These are phyloP conservation scores for Debaryomycetaceae sp. DNA, from an alignment of 1,139 yeast species.

Conservation along the genomic window DNA sequence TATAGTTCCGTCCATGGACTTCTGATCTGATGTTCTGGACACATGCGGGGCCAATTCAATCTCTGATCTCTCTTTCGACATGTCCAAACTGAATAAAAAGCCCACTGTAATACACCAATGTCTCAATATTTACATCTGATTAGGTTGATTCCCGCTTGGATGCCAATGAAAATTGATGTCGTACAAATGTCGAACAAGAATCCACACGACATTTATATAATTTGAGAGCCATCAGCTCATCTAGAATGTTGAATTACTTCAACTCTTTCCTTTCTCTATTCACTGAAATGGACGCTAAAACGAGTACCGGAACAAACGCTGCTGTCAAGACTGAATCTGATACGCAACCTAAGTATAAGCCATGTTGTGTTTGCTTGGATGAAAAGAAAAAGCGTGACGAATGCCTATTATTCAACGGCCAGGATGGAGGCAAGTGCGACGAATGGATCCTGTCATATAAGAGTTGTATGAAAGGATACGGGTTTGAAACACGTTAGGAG, in stretches of 20 bases:
- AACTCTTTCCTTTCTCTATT: background rate
- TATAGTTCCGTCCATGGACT: constrained; percentile 30
- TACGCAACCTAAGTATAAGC: constrained; percentile 61
- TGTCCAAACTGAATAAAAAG: background rate
- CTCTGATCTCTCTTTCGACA: constrained; percentile 8
- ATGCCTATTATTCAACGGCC: constrained; percentile 78
- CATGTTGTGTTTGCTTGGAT: constrained; percentile 92
- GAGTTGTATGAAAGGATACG: constrained; percentile 87
- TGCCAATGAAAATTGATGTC: background rate
- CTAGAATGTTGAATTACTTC: background rate
- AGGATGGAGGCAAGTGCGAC: constrained; percentile 81
- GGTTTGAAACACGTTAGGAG: constrained; percentile 48
- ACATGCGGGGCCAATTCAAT: constrained; percentile 5
- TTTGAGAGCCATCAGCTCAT: background rate
- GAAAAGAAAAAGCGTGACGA: constrained; percentile 85
- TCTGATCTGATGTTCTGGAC: constrained; percentile 10
- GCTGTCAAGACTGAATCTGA: background rate
- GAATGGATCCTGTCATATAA: constrained; percentile 69
- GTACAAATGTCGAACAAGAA: background rate
- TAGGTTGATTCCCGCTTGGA: background rate
- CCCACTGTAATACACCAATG: background rate
- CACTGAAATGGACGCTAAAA: background rate
- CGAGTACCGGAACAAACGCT: background rate
- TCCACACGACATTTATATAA: background rate
- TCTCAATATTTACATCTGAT: background rate